Conservation (phyloP, 148 eudicot species). For the Simmondsia chinensis region DNA sequence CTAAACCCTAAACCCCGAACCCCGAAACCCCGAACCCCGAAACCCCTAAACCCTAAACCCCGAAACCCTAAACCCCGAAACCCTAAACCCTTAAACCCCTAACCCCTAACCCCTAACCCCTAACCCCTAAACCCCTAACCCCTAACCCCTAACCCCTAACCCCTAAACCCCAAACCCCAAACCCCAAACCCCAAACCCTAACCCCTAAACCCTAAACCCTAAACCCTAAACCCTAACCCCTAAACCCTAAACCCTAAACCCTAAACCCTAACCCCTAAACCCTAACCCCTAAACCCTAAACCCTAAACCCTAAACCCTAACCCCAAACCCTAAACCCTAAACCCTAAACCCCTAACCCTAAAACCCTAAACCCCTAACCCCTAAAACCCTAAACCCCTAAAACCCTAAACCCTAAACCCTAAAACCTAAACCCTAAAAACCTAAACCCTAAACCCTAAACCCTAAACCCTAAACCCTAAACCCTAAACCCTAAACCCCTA, state of each 20-base stretch:
- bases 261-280: conserved; percentile 15
- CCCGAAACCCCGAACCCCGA: conserved; percentile 21
- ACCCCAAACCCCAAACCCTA: conserved; percentile 16
- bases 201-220: conserved; percentile 13
- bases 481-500: conserved; percentile 18
- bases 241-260: conserved; percentile 14
- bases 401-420: conserved; percentile 20
- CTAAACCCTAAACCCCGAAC: conserved; percentile 22
- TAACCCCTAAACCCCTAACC: conserved; percentile 22
- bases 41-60: conserved; percentile 25
- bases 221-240: conserved; percentile 15
- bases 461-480: conserved; percentile 17
- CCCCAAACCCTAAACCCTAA: conserved; percentile 19
- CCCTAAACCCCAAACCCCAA: conserved; percentile 16
- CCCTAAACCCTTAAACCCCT: conserved; percentile 23
- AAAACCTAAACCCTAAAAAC: conserved; percentile 17
- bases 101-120: conserved; percentile 28
- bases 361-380: conserved; percentile 20
- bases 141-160: conserved; percentile 21
- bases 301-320: conserved; percentile 19
- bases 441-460: conserved; percentile 14
- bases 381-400: conserved; percentile 16
- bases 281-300: conserved; percentile 20
- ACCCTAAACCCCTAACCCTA: conserved; percentile 18
- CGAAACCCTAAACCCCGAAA: conserved; percentile 27